Conservation (phyloP, 768 basidiomycete genomes). For the Lactarius psammicola region DNA sequence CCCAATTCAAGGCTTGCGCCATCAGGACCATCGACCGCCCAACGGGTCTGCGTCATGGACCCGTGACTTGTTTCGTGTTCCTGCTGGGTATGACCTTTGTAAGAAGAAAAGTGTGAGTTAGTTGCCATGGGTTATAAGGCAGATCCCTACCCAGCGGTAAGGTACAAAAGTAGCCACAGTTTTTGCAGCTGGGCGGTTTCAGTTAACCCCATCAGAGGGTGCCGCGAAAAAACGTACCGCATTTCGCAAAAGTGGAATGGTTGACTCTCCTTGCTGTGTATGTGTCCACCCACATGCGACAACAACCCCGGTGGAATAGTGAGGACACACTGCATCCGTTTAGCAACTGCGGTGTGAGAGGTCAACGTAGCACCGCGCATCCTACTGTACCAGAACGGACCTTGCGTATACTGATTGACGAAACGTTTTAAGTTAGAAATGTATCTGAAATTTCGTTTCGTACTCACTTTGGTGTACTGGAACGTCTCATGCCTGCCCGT, state of each 20-base stretch:
- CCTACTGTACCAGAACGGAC: slow-evolving; percentile 31
- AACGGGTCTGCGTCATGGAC: slow-evolving; percentile 56
- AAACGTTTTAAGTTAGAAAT: neutral
- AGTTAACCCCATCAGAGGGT: neutral
- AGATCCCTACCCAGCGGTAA: slow-evolving; percentile 47
- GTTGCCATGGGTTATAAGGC: neutral
- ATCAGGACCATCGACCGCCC: slow-evolving; percentile 55
- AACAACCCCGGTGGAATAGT: slow-evolving; percentile 43
- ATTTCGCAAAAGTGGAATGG: slow-evolving; percentile 56
- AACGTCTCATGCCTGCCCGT: slow-evolving; percentile 58
- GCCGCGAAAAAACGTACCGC: slow-evolving; percentile 35
- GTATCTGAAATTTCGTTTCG: neutral
- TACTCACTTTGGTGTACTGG: slow-evolving; percentile 55
- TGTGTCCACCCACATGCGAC: slow-evolving; percentile 48
- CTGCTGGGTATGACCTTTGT: slow-evolving; percentile 52
- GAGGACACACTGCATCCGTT: slow-evolving; percentile 50
- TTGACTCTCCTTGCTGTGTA: slow-evolving; percentile 44
- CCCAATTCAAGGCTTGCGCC: slow-evolving; percentile 50
- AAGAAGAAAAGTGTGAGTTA: neutral
- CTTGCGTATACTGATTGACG: slow-evolving; percentile 49
- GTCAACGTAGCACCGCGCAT: neutral
- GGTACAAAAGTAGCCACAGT: slow-evolving; percentile 58
- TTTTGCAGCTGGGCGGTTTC: slow-evolving; percentile 43
- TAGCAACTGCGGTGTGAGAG: slow-evolving; percentile 39
- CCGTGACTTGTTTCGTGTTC: slow-evolving; percentile 64